These are phyloP conservation scores for Primulina huaijiensis DNA, from an alignment of 257 asterid genomes.

Conservation along the genomic window DNA sequence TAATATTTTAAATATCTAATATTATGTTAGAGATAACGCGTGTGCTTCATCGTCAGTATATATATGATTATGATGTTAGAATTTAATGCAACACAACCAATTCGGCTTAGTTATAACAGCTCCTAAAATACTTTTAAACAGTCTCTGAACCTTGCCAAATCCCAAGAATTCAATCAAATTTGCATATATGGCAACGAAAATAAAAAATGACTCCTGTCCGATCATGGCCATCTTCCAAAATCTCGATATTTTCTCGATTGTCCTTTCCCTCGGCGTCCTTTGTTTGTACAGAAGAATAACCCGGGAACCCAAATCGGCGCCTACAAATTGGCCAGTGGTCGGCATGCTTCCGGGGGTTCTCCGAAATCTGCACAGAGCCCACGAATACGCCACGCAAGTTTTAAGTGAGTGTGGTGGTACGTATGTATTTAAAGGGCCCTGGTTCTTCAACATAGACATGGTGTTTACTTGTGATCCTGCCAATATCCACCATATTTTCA, in stretches of 20 bases:
- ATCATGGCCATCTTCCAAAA: background rate
- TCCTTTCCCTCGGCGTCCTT: conserved; percentile 10
- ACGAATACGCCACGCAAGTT: conserved; percentile 34
- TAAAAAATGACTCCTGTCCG: background rate
- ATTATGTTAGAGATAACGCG: no score
- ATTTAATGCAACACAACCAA: no score
- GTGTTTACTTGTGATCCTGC: conserved; percentile 47
- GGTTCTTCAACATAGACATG: conserved; percentile 35
- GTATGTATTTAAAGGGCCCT: conserved; percentile 29
- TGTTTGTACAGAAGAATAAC: background rate
- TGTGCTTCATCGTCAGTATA: no score
- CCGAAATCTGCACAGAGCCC: conserved; percentile 25
- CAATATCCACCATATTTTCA: conserved; percentile 43
- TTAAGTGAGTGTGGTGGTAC: conserved; percentile 34
- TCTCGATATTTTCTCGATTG: conserved; percentile 1
- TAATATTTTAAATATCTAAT: no score
- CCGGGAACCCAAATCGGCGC: conserved; percentile 19
- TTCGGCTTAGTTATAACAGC: no score
- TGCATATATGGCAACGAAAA: no score
- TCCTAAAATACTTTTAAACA: no score
- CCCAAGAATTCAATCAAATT: no score
- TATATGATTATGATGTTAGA: no score
- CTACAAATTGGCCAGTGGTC: conserved; percentile 44
- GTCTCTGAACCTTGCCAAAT: no score
- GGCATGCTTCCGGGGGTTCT: conserved; percentile 43